These are phyloP conservation scores for Citrus mangshanensis DNA, from an alignment of 345 rosid genomes.

Conservation along the genomic window DNA sequence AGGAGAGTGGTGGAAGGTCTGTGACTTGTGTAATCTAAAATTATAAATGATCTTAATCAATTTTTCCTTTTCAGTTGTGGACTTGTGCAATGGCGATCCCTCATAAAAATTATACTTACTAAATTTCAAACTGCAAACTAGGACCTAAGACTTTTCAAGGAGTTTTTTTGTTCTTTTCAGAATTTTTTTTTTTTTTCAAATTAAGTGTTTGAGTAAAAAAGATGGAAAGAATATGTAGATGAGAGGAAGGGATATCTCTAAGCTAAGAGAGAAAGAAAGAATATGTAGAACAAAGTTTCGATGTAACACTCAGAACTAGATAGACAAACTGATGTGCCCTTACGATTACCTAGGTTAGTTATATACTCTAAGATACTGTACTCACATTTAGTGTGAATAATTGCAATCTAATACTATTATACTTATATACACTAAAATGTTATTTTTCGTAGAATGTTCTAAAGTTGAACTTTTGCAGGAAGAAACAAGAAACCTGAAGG, in stretches of 20 bases:
- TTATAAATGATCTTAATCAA: background rate
- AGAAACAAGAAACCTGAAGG: conserved; percentile 32
- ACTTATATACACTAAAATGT: background rate
- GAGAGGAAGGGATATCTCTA: background rate
- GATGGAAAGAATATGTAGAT: background rate
- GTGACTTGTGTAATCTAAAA: background rate
- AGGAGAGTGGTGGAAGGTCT: background rate
- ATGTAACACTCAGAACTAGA: background rate
- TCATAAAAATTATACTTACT: background rate
- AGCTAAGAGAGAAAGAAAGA: background rate
- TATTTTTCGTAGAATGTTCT: background rate
- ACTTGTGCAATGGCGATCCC: background rate
- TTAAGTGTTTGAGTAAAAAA: background rate
- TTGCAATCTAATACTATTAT: background rate
- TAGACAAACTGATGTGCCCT: background rate
- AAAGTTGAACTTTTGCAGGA: conserved; percentile 40
- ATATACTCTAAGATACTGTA: background rate
- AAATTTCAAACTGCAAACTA: background rate
- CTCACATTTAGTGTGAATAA: background rate
- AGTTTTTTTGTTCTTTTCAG: background rate
- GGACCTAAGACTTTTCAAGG: background rate
- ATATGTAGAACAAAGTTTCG: background rate
- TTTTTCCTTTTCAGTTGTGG: background rate
- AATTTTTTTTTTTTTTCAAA: background rate
- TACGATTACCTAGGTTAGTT: background rate